These are phyloP conservation scores for Globisporangium alternatum DNA, from an alignment of 352 stramenopile genomes.

Conservation along the genomic window DNA sequence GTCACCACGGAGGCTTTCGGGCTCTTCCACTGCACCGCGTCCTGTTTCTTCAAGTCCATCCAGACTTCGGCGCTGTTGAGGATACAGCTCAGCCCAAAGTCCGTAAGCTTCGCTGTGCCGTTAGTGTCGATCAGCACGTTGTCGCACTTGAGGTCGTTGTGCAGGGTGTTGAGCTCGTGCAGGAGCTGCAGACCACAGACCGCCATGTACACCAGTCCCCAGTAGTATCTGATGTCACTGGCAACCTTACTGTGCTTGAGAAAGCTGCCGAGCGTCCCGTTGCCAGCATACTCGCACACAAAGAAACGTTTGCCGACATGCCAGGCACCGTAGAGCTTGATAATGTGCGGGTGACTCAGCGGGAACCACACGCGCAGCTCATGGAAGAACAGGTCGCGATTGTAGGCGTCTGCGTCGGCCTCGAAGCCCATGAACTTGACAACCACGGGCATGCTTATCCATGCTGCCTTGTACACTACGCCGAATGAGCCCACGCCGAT, in stretches of 20 bases:
- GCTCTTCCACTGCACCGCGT: conserved; percentile 1
- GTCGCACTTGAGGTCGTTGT: conserved; percentile 14
- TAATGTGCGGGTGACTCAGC: conserved; percentile 5
- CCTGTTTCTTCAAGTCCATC: background rate
- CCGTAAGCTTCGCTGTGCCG: conserved; percentile 2
- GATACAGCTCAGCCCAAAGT: conserved; percentile 15
- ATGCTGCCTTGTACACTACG: background rate
- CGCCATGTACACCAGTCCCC: background rate
- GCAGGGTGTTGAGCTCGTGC: conserved; percentile 2
- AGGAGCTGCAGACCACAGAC: conserved; percentile 1
- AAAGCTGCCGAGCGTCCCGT: background rate
- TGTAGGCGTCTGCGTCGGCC: background rate
- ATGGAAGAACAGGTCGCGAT: conserved; percentile 5
- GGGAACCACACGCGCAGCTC: conserved; percentile 13
- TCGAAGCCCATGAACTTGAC: conserved; percentile 14
- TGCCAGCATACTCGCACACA: conserved; percentile 4
- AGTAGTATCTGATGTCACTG: background rate
- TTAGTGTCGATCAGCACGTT: conserved; percentile 8
- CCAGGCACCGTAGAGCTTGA: conserved; percentile 12
- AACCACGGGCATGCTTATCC: conserved; percentile 1
- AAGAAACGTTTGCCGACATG: conserved; percentile 4
- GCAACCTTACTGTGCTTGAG: background rate
- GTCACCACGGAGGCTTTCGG: background rate
- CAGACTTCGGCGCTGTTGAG: conserved; percentile 4
- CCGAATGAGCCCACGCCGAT: conserved; percentile 1